Conservation (phyloP, 1,284 basidiomycete species). For the Waitea zeae region DNA sequence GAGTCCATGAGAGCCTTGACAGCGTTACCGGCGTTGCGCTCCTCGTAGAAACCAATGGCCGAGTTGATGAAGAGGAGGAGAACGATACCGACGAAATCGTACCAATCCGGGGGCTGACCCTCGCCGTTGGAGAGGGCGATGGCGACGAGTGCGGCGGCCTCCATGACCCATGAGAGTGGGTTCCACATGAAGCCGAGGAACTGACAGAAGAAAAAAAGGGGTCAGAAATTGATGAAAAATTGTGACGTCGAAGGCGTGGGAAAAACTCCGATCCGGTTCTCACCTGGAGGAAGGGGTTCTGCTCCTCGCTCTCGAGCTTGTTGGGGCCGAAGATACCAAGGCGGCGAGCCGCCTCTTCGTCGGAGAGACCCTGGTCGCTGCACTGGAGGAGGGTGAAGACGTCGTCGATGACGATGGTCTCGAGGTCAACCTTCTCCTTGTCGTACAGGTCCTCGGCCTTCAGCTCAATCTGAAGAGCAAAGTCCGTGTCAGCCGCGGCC, state of each 20-base stretch:
- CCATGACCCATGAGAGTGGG: slow-evolving; percentile 99
- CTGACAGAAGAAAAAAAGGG: slow-evolving; percentile 25
- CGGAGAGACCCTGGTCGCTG: slow-evolving; percentile 61
- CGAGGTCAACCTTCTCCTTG: slow-evolving; percentile 98
- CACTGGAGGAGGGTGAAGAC: slow-evolving; percentile 94
- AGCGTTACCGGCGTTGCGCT: slow-evolving; percentile 91
- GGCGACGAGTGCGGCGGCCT: slow-evolving; percentile 91
- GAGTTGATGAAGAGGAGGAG: slow-evolving; percentile 90
- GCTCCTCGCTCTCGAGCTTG: slow-evolving; percentile 83
- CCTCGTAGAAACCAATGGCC: slow-evolving; percentile 95
- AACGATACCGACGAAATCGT: slow-evolving; percentile 95
- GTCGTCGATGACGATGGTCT: slow-evolving; percentile 92
- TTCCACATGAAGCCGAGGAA: slow-evolving; percentile 99
- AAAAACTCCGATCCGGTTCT: slow-evolving; percentile 8
- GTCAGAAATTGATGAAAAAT: slow-evolving; percentile 3
- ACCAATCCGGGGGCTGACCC: slow-evolving; percentile 80
- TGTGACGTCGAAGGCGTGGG: not conserved
- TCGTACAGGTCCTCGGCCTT: slow-evolving; percentile 92
- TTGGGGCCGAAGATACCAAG: slow-evolving; percentile 94
- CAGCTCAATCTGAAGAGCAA: slow-evolving; percentile 62
- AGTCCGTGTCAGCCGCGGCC: slow-evolving; percentile 3
- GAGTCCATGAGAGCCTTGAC: slow-evolving; percentile 99
- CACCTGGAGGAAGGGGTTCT: slow-evolving; percentile 76
- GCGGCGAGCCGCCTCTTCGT: slow-evolving; percentile 69
- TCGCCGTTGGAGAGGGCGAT: slow-evolving; percentile 94